Evolutionary conservation across 257 asterid species (phyloP), one percentile per base, ranked within the genome.

Genomic region (Verbena officinalis): DNA sequence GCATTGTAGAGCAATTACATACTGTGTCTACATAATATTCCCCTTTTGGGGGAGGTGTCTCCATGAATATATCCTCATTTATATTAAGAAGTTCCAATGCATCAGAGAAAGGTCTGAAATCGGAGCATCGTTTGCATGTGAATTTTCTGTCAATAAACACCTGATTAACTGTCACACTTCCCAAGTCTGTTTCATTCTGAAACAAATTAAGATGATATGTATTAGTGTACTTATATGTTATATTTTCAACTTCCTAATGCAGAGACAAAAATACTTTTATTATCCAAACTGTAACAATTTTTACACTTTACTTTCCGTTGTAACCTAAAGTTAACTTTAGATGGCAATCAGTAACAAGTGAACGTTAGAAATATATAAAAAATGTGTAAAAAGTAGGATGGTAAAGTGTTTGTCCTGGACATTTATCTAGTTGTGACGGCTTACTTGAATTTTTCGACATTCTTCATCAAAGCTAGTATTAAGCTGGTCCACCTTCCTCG

Each of bases 31-130:
- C 67, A 1, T 69, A 48, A 24, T 19, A 61, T 45, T 62, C 63
- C 59, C 20, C 49, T 15, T 55, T 61, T 20, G 40, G 70, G 10
- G 75, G 59, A 30, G 15, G 64, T 15, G 95, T 75, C 73, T 72
- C 53, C 13, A 54, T 16, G 33, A 68, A 22, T 17, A 55, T 55
- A 27, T 80, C 82, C 84, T 70, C 75, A 63, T 78, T 80, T 10
- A 81, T 49, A 42, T 49, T 76, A 80, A 89, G 39, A 61, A 78
- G 65, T 62, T 82, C 82, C 67, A 86, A 58, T 21, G 90, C 90
- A 69, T 73, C 75, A 5, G 90, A 73, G 84, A 86, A 83, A 10
- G 81, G 82, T 27, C 62, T 75, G 31, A 77, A 55, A 39, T 74
- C 74, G 15, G 58, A 59, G 70, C 52, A 42, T 14, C 71, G 55